phyloP scores from a whole-genome alignment of 2,329 filamentous ascomycete genomes.

The Sporothrix inflata region DNA sequence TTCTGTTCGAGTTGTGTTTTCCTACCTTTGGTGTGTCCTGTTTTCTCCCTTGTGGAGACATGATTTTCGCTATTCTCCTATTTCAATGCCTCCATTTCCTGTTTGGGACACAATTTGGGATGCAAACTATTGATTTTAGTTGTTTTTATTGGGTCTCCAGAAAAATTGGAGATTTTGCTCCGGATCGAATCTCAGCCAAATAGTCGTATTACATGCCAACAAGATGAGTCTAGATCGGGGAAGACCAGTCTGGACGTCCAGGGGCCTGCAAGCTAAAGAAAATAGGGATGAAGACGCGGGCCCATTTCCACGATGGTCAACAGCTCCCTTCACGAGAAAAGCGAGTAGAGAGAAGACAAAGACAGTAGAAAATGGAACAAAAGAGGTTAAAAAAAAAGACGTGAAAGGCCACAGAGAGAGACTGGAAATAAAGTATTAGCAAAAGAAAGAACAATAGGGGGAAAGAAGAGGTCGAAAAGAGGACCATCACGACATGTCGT shows the following conservation, averaged over 20 bases:
- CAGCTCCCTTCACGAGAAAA: not conserved
- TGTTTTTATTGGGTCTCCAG: not conserved
- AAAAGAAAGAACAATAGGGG: not conserved
- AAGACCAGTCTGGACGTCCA: not conserved
- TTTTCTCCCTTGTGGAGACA: not conserved
- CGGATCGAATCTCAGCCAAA: no score
- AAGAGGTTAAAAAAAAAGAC: not conserved
- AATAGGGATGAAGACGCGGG: not conserved
- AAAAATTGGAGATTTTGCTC: not conserved
- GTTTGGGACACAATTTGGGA: not conserved
- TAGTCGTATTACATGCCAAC: not conserved
- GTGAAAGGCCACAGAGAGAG: not conserved
- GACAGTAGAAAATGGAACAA: not conserved
- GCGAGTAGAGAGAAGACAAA: not conserved
- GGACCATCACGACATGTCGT: not conserved
- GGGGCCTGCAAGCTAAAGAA: not conserved
- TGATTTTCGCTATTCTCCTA: not conserved
- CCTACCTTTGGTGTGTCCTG: no score
- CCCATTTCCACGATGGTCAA: not conserved
- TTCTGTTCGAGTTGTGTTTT: no score
- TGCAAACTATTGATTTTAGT: not conserved
- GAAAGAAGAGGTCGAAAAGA: not conserved
- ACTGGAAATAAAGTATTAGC: no score
- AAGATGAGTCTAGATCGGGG: not conserved
- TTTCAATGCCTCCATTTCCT: not conserved